Conservation (phyloP, 2,329 filamentous ascomycete genomes). For the Phoma sp. region DNA sequence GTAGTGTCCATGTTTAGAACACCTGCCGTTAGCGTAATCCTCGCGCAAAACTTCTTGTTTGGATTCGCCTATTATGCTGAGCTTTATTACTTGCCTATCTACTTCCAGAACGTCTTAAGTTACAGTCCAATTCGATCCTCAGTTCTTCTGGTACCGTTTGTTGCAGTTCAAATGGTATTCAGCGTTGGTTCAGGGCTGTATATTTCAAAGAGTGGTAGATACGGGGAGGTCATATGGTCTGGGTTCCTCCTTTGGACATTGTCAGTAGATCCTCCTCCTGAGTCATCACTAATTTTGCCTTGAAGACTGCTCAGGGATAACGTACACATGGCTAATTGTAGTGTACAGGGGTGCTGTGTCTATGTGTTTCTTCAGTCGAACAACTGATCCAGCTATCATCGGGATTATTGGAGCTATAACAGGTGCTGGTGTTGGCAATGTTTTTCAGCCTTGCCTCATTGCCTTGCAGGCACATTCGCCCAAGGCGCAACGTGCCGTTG, state of each 20-base stretch:
- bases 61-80: slow-evolving; percentile 66
- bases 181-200: slow-evolving; percentile 63
- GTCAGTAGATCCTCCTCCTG: slow-evolving; percentile 57
- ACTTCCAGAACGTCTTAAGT: slow-evolving; percentile 70
- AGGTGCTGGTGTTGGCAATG: slow-evolving; percentile 55
- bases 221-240: slow-evolving; percentile 55
- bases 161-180: slow-evolving; percentile 44
- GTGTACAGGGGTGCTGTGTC: too few species aligned
- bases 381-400: slow-evolving; percentile 56
- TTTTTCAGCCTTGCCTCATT: slow-evolving; percentile 62
- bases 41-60: slow-evolving; percentile 67
- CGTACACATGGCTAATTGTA: too few species aligned
- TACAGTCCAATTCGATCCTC: slow-evolving; percentile 58
- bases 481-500: slow-evolving; percentile 66
- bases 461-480: slow-evolving; percentile 61
- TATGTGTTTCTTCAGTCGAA: slow-evolving; percentile 53
- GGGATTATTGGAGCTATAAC: slow-evolving; percentile 61
- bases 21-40: slow-evolving; percentile 51
- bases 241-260: slow-evolving; percentile 59
- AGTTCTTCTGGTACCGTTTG: slow-evolving; percentile 58
- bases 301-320: too few species aligned
- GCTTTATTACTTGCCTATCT: slow-evolving; percentile 68
- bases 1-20: too few species aligned
- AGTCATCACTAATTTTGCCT: too few species aligned
- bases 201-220: slow-evolving; percentile 64